Evolutionary conservation across 768 basidiomycete species (phyloP), one percentile per base, ranked within the genome.

Genomic region (Asterophora parasitica): DNA sequence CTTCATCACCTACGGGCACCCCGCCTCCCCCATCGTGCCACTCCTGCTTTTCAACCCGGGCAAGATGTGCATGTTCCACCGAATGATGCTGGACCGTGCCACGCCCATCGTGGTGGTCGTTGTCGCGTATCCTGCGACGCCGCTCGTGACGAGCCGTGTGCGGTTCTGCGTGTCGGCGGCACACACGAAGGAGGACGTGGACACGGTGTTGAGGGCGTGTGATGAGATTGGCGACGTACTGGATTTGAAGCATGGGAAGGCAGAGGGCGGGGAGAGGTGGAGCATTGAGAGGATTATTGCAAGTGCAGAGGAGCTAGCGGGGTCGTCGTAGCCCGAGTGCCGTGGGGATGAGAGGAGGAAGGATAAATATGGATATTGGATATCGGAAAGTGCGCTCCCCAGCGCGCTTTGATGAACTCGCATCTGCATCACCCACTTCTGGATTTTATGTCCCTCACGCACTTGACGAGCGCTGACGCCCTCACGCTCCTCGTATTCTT

Each of bases 151-250:
- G 8, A 79, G 82, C 36, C 80, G 96, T 23, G 91, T 93, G 44
- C 76, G 96, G 58, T 96, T 98, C 76, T 98, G 96, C 62, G 76
- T 97, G 12, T 92, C 88, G 48, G 88, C 95, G 9, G 74, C 92
- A 40, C 96, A 99, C 74, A 98, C 94, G 48, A 99, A 99, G 72
- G 88, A 92, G 57, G 96, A 99, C 60, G 82, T 98, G 49, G 96
- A 99, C 69, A 70, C 71, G 10, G 69, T 98, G 23, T 73, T 99
- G 40, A 70, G 77, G 35, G 94, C 95, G 7, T 91, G 86, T 59
- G 92, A 96, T 65, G 94, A 96, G 66, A 73, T 98, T 51, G 96
- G 96, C 20, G 86, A 88, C 59, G 62, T 89, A 20, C 69, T 99
- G 54, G 93, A 95, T 67, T 69, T 97, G 67, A 97, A 96, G 71